Conservation (phyloP, 176 grass and related monocot genomes). For the Aegilops speltoides region DNA sequence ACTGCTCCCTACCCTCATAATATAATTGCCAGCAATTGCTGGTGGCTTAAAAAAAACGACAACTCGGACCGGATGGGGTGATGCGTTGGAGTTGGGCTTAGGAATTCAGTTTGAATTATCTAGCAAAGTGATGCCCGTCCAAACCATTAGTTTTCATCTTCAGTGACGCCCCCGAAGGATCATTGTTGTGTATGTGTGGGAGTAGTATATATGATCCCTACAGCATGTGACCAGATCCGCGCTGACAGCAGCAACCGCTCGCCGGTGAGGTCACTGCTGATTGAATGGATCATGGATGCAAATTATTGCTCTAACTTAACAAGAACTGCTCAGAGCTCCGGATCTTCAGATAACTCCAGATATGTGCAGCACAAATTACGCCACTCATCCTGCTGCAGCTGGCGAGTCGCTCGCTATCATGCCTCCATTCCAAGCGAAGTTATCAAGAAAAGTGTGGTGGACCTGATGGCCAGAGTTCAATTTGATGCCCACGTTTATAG, state of each 20-base stretch:
- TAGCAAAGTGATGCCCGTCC: background rate
- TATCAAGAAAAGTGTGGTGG: background rate
- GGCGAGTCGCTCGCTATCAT: background rate
- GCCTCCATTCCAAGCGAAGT: slow-evolving; percentile 28
- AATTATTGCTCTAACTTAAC: background rate
- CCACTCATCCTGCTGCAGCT: background rate
- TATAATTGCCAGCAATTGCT: no score
- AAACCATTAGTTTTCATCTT: background rate
- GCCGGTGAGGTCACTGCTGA: slow-evolving; percentile 36
- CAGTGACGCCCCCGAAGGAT: background rate
- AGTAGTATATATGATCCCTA: background rate
- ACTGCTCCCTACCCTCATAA: no score
- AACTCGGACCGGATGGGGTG: no score
- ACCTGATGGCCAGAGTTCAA: no score
- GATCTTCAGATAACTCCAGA: background rate
- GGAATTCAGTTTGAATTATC: background rate
- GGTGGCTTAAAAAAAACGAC: no score
- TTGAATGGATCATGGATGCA: background rate
- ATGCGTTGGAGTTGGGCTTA: no score
- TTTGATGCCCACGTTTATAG: background rate
- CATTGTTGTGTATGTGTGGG: background rate
- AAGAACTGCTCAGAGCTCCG: background rate
- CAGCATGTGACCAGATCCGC: slow-evolving; percentile 36
- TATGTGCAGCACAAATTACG: background rate
- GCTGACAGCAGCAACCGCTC: slow-evolving; percentile 23